phyloP scores from a whole-genome alignment of 441 rosid species.

The Pelargonium cotyledonis region DNA sequence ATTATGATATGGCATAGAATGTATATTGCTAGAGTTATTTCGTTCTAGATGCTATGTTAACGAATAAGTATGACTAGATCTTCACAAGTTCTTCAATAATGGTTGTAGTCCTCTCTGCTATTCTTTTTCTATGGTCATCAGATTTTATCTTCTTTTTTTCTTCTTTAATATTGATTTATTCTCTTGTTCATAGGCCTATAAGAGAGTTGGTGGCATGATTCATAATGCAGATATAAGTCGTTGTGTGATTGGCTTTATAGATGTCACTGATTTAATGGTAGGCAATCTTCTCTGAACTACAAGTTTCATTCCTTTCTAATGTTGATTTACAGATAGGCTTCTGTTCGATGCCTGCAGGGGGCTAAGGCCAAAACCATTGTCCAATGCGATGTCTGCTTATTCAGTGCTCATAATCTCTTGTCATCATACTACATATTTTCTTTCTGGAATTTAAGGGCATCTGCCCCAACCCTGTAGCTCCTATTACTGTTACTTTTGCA shows the following conservation, averaged over 20 bases:
- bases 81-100: neutral
- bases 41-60: neutral
- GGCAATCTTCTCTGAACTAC: constrained; percentile 9
- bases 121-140: neutral
- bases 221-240: constrained; percentile 30
- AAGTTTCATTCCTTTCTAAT: constrained; percentile 1
- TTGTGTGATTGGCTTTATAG: constrained; percentile 35
- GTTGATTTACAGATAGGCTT: neutral
- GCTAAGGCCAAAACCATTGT: neutral
- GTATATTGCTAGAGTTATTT: constrained; percentile 1
- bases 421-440: no score
- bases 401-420: no score
- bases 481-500: no score
- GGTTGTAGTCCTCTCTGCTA: neutral
- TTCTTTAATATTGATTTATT: constrained; percentile 6
- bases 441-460: no score
- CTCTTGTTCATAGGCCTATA: constrained; percentile 25
- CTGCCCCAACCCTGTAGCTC: no score
- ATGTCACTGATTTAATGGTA: constrained; percentile 36
- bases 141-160: neutral
- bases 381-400: neutral
- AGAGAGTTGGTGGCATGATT: constrained; percentile 38
- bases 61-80: neutral
- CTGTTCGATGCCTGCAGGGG: neutral
- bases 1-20: neutral